phyloP scores from a whole-genome alignment of 768 basidiomycete species.

The Suillus variegatus region DNA sequence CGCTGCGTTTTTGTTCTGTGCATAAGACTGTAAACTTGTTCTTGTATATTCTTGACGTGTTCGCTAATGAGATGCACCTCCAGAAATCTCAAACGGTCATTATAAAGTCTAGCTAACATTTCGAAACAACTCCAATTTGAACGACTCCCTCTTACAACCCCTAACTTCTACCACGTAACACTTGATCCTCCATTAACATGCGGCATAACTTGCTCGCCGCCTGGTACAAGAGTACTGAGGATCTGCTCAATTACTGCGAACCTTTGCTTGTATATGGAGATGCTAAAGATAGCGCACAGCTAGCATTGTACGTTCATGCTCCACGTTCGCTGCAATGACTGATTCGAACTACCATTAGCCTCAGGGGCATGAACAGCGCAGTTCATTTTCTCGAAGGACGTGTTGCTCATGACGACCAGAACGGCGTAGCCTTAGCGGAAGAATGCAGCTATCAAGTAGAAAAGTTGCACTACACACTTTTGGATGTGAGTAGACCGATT shows the following conservation, averaged over 20 bases:
- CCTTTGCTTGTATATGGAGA: not conserved
- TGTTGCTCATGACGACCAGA: not conserved
- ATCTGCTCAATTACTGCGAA: not conserved
- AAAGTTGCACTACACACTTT: not conserved
- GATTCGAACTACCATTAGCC: not conserved
- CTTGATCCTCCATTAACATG: not conserved
- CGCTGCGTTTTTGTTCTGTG: not conserved
- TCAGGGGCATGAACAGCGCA: not conserved
- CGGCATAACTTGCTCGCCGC: not conserved
- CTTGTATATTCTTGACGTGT: not conserved
- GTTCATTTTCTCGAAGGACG: not conserved
- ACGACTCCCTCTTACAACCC: not conserved
- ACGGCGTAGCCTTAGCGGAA: not conserved
- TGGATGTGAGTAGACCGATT: not conserved
- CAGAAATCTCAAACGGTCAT: not conserved
- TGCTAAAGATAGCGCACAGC: not conserved
- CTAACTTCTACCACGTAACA: not conserved
- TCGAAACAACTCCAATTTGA: not conserved
- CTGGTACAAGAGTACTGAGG: conserved; percentile 1
- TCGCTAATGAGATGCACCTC: not conserved
- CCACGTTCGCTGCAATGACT: not conserved
- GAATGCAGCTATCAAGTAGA: not conserved
- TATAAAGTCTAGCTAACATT: not conserved
- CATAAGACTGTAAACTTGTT: not conserved
- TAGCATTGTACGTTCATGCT: not conserved